Evolutionary conservation across 805 yeast genomes (phyloP), one percentile per base, ranked within the genome.

Genomic region (Candida anglica): DNA sequence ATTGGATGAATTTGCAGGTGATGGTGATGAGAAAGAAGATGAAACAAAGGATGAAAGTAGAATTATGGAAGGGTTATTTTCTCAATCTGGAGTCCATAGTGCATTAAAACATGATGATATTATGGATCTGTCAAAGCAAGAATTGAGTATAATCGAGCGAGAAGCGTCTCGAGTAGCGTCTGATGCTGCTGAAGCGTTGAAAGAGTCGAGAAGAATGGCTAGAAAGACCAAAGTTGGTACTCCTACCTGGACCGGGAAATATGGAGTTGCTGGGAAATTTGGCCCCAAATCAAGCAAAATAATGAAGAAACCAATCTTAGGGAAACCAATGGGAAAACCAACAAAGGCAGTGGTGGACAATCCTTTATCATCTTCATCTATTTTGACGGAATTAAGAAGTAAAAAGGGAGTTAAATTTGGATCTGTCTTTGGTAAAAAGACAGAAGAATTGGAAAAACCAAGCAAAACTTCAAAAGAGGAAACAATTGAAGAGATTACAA

Each of bases 171-270:
- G 66, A 31, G 74, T 71, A 50, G 75, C 80, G 28, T 56, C 58
- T 41, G 63, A 68, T 13, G 83, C 83, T 0, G 65, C 79, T 0
- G 62, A 60, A 14, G 81, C 80, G 0, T 55, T 85, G 36, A 66
- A 74, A 34, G 73, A 74, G 39, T 86, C 96, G 0, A 59, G 88
- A 26, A 66, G 60, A 30, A 52, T 61, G 15, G 68, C 88, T 1
- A 44, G 71, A 15, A 56, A 53, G 34, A 63, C 51, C 31, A 53
- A 47, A 17, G 66, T 89, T 19, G 95, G 95, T 4, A 79, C 83
- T 0, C 98, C 97, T 0, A 91, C 98, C 0, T 93, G 97, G 94
- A 91, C 98, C 0, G 98, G 98, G 0, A 76, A 75, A 44, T 86
- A 81, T 66, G 98, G 98, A 0, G 56, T 63, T 14, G 96, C 96